Percentiles rank a stretch among this genome's conserved stretches.
Conservation (phyloP, 805 yeast species). For the Nakazawaea wyomingensis region DNA sequence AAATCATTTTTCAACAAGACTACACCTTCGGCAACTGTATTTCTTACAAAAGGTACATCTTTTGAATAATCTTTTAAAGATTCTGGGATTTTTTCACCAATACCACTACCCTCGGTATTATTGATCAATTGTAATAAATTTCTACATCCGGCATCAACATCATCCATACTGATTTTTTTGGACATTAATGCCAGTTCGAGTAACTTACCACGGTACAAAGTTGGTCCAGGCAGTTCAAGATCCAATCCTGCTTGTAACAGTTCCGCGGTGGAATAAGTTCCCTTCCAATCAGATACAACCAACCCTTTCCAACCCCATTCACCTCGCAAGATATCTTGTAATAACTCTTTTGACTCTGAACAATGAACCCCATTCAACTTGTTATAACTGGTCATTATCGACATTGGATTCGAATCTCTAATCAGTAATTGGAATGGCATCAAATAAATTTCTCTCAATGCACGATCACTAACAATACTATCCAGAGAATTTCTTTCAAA, state of each 20-base stretch:
- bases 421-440: slow-evolving; percentile 60
- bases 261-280: slow-evolving; percentile 43
- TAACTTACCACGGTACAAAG: slow-evolving; percentile 35
- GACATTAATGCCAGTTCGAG: slow-evolving; percentile 33
- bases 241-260: slow-evolving; percentile 53
- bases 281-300: slow-evolving; percentile 62
- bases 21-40: slow-evolving; percentile 39
- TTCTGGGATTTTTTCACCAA: slow-evolving; percentile 36
- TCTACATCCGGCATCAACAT: slow-evolving; percentile 43
- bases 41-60: slow-evolving; percentile 34
- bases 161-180: slow-evolving; percentile 33
- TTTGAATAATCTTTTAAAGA: slow-evolving; percentile 32
- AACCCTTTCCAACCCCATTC: slow-evolving; percentile 58
- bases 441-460: slow-evolving; percentile 59
- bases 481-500: slow-evolving; percentile 45
- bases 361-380: slow-evolving; percentile 57
- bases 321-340: slow-evolving; percentile 41
- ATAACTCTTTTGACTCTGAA: slow-evolving; percentile 37
- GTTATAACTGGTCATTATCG: slow-evolving; percentile 61
- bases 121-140: slow-evolving; percentile 43
- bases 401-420: slow-evolving; percentile 44
- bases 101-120: slow-evolving; percentile 33
- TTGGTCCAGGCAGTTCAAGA: slow-evolving; percentile 66
- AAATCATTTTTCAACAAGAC: slow-evolving; percentile 49
- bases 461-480: slow-evolving; percentile 49